These are phyloP conservation scores for Globisporangium solare DNA, from an alignment of 352 stramenopile genomes.

Conservation along the genomic window DNA sequence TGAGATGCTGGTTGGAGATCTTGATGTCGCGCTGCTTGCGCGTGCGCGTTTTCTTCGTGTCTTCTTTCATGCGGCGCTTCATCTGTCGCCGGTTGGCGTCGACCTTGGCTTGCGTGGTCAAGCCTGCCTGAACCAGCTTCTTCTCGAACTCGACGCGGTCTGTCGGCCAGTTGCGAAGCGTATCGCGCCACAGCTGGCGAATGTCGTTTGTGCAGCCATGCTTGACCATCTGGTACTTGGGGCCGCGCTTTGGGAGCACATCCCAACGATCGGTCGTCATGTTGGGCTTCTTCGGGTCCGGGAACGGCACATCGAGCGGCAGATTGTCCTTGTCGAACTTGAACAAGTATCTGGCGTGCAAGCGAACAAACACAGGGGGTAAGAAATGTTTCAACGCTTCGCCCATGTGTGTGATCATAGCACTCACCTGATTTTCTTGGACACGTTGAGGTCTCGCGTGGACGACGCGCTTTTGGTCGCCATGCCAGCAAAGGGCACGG, in stretches of 20 bases:
- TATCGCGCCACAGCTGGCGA: conserved; percentile 79
- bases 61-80: conserved; percentile 77
- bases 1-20: conserved; percentile 86
- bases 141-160: conserved; percentile 75
- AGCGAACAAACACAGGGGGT: no score
- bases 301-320: conserved; percentile 73
- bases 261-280: conserved; percentile 69
- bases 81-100: conserved; percentile 71
- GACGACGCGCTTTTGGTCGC: conserved; percentile 76
- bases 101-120: conserved; percentile 82
- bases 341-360: conserved; percentile 50
- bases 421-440: conserved; percentile 71
- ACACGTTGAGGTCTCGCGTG: conserved; percentile 70
- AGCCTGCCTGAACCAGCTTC: conserved; percentile 72
- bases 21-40: conserved; percentile 87
- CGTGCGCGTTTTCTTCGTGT: conserved; percentile 77
- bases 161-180: conserved; percentile 59
- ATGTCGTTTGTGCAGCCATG: conserved; percentile 85
- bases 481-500: conserved; percentile 63
- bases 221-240: conserved; percentile 77
- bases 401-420: neutral
- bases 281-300: conserved; percentile 59
- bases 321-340: conserved; percentile 84
- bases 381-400: neutral
- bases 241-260: conserved; percentile 55